Conservation (phyloP, 768 basidiomycete genomes). For the Kwoniella bestiolae region DNA sequence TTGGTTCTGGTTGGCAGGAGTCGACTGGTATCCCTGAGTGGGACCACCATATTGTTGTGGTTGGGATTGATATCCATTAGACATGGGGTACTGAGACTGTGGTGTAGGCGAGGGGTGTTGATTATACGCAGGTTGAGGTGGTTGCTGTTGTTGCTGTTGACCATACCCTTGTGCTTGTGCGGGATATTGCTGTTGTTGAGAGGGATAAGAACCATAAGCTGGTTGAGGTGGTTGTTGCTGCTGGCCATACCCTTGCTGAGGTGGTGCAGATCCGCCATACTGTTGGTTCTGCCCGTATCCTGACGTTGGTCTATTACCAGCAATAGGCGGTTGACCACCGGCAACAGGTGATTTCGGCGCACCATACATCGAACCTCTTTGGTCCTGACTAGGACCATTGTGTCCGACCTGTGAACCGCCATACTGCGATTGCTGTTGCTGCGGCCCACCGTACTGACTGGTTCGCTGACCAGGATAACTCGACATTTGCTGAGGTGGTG, state of each 20-base stretch:
- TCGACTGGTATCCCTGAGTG: constrained; percentile 3
- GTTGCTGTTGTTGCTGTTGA: constrained; percentile 59
- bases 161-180: constrained; percentile 18
- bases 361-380: constrained; percentile 14
- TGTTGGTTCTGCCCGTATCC: constrained; percentile 25
- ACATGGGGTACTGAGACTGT: background rate
- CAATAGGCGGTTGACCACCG: constrained; percentile 6
- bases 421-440: constrained; percentile 2
- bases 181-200: constrained; percentile 18
- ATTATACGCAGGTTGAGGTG: constrained; percentile 22
- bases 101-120: constrained; percentile 20
- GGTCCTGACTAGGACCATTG: constrained; percentile 22
- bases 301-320: constrained; percentile 33
- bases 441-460: constrained; percentile 11
- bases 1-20: constrained; percentile 3
- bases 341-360: constrained; percentile 26
- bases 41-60: constrained; percentile 8
- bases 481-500: constrained; percentile 12
- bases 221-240: constrained; percentile 19
- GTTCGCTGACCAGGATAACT: constrained; percentile 16
- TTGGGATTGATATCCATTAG: constrained; percentile 16
- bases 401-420: constrained; percentile 29
- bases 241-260: constrained; percentile 21
- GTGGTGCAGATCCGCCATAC: constrained; percentile 1
- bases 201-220: constrained; percentile 19